Conservation (phyloP, 306 rosid species). For the Citrullus colocynthis region DNA sequence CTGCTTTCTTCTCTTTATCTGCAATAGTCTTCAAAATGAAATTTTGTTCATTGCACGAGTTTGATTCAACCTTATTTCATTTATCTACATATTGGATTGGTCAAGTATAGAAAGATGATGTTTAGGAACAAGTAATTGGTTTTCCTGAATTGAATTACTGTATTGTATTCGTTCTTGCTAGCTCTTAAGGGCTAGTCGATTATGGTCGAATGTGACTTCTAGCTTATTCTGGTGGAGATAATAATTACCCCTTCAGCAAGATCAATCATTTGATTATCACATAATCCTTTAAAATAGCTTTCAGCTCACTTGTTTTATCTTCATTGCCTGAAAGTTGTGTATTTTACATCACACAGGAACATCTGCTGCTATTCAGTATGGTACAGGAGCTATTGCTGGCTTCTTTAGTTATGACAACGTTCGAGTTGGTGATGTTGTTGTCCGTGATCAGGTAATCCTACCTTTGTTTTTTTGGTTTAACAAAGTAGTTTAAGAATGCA, state of each 20-base stretch:
- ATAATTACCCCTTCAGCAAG: not conserved
- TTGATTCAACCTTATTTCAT: not conserved
- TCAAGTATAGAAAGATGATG: not conserved
- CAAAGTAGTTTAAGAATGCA: not conserved
- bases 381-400: slow-evolving; percentile 76
- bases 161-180: not conserved
- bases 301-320: not conserved
- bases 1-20: slow-evolving; percentile 12
- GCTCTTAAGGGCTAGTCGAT: not conserved
- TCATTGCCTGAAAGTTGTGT: not conserved
- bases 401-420: slow-evolving; percentile 72
- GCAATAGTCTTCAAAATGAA: not conserved
- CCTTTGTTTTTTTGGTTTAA: not conserved
- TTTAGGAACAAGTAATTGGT: not conserved
- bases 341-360: slow-evolving; percentile 35
- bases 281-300: not conserved
- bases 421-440: slow-evolving; percentile 53
- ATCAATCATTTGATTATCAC: not conserved
- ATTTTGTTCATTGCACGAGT: not conserved
- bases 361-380: slow-evolving; percentile 76
- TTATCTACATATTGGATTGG: not conserved
- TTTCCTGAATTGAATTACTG: not conserved
- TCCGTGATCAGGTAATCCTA: slow-evolving; percentile 52
- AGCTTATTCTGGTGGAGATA: not conserved
- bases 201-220: not conserved